A percentile compares a stretch with the other conserved stretches of the same genome.
Evolutionary conservation across 2,329 filamentous ascomycete genomes (phyloP).

Genomic region (Ceratocystis colombiana): DNA sequence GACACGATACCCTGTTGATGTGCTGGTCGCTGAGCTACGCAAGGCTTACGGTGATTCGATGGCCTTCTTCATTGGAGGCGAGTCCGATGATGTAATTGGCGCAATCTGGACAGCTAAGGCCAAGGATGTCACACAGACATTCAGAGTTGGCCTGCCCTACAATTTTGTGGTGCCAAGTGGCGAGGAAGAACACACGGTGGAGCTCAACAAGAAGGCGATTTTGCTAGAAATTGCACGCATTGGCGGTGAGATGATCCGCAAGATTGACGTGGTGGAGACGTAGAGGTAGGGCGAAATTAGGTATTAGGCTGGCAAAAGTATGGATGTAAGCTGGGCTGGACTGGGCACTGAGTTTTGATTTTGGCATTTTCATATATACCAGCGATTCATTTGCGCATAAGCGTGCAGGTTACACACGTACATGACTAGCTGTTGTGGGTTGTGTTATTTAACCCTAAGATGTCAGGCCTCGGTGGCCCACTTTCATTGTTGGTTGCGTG

Average conservation of each 20-base stretch:
- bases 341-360: conserved; percentile 6
- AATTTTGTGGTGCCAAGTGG: conserved; percentile 37
- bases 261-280: conserved; percentile 43
- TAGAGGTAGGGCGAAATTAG: conserved; percentile 5
- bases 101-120: conserved; percentile 50
- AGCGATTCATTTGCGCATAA: conserved; percentile 20
- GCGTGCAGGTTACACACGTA: background rate
- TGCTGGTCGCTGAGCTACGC: conserved; percentile 59
- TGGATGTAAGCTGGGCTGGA: background rate
- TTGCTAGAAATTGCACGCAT: conserved; percentile 62
- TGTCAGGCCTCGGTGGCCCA: background rate
- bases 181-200: conserved; percentile 42
- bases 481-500: background rate
- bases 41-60: conserved; percentile 57
- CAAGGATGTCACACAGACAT: conserved; percentile 41
- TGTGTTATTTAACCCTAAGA: conserved; percentile 1
- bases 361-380: conserved; percentile 17
- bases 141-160: conserved; percentile 62
- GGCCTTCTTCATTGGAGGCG: conserved; percentile 67
- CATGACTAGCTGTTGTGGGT: background rate
- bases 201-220: conserved; percentile 57
- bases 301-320: conserved; percentile 1
- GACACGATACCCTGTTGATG: conserved; percentile 49
- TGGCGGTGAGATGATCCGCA: conserved; percentile 57
- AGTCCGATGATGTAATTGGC: conserved; percentile 45